Conservation (phyloP, 495 filamentous ascomycete genomes). For the Aspergillus diversus region DNA sequence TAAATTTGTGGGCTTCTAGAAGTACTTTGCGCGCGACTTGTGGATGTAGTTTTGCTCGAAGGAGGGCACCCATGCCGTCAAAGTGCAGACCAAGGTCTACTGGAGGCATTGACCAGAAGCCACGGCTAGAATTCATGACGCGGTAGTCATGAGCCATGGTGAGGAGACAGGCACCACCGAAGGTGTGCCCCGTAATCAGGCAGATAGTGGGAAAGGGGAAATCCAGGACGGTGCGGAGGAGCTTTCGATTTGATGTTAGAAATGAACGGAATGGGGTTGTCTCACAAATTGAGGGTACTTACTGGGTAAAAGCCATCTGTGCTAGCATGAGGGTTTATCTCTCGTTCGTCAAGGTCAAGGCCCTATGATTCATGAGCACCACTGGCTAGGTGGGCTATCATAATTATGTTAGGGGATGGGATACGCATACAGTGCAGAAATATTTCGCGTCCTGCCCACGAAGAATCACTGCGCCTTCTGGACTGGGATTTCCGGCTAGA, state of each 20-base stretch:
- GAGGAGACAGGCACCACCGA: constrained; percentile 53
- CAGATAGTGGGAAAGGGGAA: constrained; percentile 57
- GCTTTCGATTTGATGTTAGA: constrained; percentile 12
- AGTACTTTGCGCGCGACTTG: constrained; percentile 55
- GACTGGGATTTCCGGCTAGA: constrained; percentile 30
- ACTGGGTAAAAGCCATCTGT: constrained; percentile 54
- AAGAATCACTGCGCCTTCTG: constrained; percentile 50
- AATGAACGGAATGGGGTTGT: background rate
- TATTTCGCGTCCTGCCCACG: constrained; percentile 51
- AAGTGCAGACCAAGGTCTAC: constrained; percentile 56
- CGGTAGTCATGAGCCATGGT: constrained; percentile 54
- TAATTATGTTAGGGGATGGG: no score
- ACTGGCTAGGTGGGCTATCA: no score
- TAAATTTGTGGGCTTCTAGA: constrained; percentile 55
- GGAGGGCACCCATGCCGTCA: constrained; percentile 51
- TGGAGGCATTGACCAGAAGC: constrained; percentile 53
- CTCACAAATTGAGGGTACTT: background rate
- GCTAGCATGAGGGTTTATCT: constrained; percentile 51
- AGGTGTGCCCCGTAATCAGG: constrained; percentile 54
- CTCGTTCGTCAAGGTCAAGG: constrained; percentile 51
- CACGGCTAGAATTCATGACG: constrained; percentile 54
- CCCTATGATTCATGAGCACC: constrained; percentile 28
- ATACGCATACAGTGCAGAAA: constrained; percentile 43
- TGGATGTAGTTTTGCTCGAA: constrained; percentile 50
- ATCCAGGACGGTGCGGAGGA: constrained; percentile 54